phyloP scores from a whole-genome alignment of 208 protist genomes.

The Acanthamoeba triangularis region DNA sequence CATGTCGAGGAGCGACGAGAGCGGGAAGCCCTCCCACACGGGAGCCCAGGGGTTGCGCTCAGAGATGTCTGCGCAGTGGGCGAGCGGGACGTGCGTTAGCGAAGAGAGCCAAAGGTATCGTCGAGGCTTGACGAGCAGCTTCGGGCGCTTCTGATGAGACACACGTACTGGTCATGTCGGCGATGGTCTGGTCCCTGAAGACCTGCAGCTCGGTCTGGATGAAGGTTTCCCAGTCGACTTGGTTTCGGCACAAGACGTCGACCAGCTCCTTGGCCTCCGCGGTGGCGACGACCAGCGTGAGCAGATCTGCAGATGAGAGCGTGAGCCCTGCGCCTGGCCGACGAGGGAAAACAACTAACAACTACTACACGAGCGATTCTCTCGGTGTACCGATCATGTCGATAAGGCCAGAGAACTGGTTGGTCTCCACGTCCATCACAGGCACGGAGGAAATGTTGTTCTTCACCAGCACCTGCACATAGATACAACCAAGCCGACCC shows the following conservation, averaged over 20 bases:
- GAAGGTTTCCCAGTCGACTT: conserved; percentile 34
- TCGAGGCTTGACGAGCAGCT: background rate
- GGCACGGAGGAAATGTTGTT: conserved; percentile 29
- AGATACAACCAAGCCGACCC: no score
- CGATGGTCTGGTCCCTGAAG: conserved; percentile 34
- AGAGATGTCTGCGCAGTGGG: background rate
- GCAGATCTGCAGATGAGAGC: background rate
- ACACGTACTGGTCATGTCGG: conserved; percentile 41
- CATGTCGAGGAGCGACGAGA: conserved; percentile 57
- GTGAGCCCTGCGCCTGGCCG: background rate
- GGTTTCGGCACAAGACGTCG: background rate
- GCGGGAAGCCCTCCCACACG: conserved; percentile 58
- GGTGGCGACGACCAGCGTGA: conserved; percentile 39
- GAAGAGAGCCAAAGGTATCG: background rate
- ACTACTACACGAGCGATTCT: background rate
- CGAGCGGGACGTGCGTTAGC: background rate
- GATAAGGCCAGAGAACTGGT: conserved; percentile 5
- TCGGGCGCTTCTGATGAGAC: no score
- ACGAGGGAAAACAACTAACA: background rate
- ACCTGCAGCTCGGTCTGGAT: conserved; percentile 36
- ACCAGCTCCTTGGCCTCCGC: conserved; percentile 37
- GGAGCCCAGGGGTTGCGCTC: conserved; percentile 47
- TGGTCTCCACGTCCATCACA: conserved; percentile 7
- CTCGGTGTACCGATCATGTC: conserved; percentile 48
- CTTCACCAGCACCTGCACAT: background rate